Evolutionary conservation across 345 rosid genomes (phyloP).

Genomic region (Durio zibethinus): DNA sequence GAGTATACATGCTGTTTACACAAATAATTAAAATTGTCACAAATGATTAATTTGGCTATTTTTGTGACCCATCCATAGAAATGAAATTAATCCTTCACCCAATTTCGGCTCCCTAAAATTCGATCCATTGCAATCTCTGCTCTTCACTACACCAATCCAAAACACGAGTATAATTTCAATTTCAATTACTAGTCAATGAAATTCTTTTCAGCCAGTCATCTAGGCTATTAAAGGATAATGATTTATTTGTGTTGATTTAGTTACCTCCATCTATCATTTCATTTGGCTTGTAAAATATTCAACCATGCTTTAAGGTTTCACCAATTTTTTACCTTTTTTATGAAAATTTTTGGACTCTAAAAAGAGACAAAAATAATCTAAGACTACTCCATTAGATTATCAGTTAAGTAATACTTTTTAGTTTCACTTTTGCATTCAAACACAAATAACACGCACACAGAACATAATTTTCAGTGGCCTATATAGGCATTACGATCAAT

Average conservation of each 20-base stretch:
- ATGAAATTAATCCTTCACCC: neutral
- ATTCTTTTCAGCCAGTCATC: neutral
- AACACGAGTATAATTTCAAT: neutral
- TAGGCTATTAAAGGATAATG: neutral
- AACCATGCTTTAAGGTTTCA: neutral
- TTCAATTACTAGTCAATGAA: neutral
- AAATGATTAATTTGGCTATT: neutral
- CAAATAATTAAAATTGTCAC: neutral
- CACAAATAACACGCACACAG: neutral
- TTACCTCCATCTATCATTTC: neutral
- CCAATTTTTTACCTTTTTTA: no score
- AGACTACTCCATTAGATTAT: neutral
- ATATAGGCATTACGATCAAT: neutral
- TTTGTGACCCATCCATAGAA: neutral
- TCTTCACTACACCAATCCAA: neutral
- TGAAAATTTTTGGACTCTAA: no score
- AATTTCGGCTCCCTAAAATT: neutral
- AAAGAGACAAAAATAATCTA: no score
- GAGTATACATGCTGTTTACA: neutral
- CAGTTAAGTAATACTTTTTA: neutral
- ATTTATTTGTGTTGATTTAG: neutral
- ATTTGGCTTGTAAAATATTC: neutral
- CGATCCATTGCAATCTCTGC: neutral
- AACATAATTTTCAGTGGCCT: neutral
- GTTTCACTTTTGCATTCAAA: neutral